A percentile compares a stretch with the other conserved stretches of the same genome.
Conservation (phyloP, 1,139 yeast genomes). For the Blastobotrys petasosporus region DNA sequence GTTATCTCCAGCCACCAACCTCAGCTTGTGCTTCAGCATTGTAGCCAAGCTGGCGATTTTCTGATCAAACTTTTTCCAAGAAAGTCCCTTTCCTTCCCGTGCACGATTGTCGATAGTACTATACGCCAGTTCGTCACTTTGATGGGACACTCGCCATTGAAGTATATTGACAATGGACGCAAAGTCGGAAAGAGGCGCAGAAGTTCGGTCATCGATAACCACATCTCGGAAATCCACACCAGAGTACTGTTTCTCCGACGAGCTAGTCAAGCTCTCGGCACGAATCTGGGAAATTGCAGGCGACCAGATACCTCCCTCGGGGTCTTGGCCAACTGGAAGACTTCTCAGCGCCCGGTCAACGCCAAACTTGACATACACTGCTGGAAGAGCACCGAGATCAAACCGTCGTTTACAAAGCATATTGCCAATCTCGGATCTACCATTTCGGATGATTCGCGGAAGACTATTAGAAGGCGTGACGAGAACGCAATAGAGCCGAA, state of each 20-base stretch:
- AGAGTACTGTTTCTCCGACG: slow-evolving; percentile 58
- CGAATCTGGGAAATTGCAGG: slow-evolving; percentile 59
- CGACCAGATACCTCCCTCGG: slow-evolving; percentile 82
- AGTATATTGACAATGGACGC: slow-evolving; percentile 65
- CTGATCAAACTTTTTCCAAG: slow-evolving; percentile 83
- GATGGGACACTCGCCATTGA: slow-evolving; percentile 69
- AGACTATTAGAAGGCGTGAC: slow-evolving; percentile 77
- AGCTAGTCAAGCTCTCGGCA: slow-evolving; percentile 41
- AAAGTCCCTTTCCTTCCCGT: slow-evolving; percentile 48
- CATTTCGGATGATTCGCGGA: slow-evolving; percentile 78
- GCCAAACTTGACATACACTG: slow-evolving; percentile 78
- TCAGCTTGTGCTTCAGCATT: slow-evolving; percentile 45
- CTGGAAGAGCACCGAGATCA: slow-evolving; percentile 65
- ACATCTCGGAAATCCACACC: slow-evolving; percentile 72
- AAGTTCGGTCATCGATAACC: slow-evolving; percentile 72
- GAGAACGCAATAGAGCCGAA: slow-evolving; percentile 74
- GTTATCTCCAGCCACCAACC: slow-evolving; percentile 58
- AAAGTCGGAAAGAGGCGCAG: slow-evolving; percentile 67
- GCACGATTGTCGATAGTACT: slow-evolving; percentile 48
- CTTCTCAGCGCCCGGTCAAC: slow-evolving; percentile 60
- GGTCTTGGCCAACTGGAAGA: slow-evolving; percentile 73
- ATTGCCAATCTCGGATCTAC: slow-evolving; percentile 87
- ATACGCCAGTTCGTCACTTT: slow-evolving; percentile 77
- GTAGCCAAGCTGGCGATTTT: slow-evolving; percentile 68
- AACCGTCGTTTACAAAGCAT: slow-evolving; percentile 83